Base-by-base conservation (phyloP, 768 basidiomycete species). In the Lentinus tigrinus region DNA sequence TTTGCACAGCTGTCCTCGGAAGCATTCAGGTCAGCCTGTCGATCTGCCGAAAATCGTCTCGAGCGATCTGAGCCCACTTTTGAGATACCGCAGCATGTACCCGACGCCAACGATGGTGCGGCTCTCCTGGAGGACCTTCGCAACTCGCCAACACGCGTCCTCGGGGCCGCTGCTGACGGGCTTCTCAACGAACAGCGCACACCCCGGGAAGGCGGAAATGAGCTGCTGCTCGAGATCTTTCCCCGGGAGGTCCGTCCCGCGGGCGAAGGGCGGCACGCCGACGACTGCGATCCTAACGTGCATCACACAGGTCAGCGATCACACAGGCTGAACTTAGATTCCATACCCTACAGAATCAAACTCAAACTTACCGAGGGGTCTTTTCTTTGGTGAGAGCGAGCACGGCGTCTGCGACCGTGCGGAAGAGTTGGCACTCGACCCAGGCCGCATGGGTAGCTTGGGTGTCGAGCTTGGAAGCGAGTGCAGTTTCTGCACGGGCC, bases 111-210 rank as follows among this genome's bases (percentile, higher is more conserved):
- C 74, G 19, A 63, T 43, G 3, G 51, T 56, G 16, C 38, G 23
- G 11, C 42, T 39, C 38, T 47, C 31, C n/a, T 53, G 31, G 24
- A 64, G 51, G 19, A 26, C 54, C 16, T 50, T 39, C 4, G 63
- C 63, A 13, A 67, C 61, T 9, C 63, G 63, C 61, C 58, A 63
- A 38, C 65, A 62, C 1, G 51, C 63, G 26, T 63, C 65, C 39
- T 54, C 65, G 11, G 49, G 52, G 26, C 59, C 63, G 48, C 74
- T 74, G 17, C 73, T 70, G 43, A 80, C 72, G 49, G 77, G 77
- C 67, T 79, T 79, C 66, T 79, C 78, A 53, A 80, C 70, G 63
- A 81, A 78, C 65, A 75, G 72, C 21, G 75, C 70, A n/a, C 71
- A 70, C 39, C 70, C 67, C 34, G 77, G 75, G 74, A 81, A 81